These are phyloP conservation scores for Acanthamoeba castellanii DNA, from an alignment of 208 protist species.

Conservation along the genomic window DNA sequence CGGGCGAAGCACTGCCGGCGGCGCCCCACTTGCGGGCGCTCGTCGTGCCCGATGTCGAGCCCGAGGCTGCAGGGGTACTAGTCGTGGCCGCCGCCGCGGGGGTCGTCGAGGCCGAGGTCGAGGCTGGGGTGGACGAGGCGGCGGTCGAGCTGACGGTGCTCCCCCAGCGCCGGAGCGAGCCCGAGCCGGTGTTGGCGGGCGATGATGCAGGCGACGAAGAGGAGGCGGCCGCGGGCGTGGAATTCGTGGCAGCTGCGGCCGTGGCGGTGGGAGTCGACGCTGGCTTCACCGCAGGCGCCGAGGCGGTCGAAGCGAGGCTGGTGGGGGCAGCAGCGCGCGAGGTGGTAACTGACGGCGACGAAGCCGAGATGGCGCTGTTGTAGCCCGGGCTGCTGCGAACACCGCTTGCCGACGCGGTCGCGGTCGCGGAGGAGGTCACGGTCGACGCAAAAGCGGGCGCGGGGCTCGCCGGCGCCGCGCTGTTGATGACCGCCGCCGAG, in stretches of 20 bases:
- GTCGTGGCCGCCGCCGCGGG: background rate
- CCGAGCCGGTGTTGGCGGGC: conserved; percentile 7
- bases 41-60: background rate
- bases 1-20: background rate
- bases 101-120: background rate
- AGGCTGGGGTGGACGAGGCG: background rate
- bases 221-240: background rate
- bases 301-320: too few relatives aligned
- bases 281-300: background rate
- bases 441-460: background rate
- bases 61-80: background rate
- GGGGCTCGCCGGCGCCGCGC: background rate
- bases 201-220: background rate
- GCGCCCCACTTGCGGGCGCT: background rate
- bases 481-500: background rate
- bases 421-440: background rate
- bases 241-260: background rate
- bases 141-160: background rate
- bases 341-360: too few relatives aligned
- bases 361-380: too few relatives aligned
- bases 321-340: too few relatives aligned
- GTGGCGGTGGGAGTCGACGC: background rate
- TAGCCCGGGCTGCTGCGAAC: background rate
- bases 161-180: background rate
- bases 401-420: too few relatives aligned